A percentile compares a stretch with the other conserved stretches of the same genome.
These are phyloP conservation scores for Pestalotiopsis sp. DNA, from an alignment of 2,329 filamentous ascomycete genomes.

Conservation along the genomic window DNA sequence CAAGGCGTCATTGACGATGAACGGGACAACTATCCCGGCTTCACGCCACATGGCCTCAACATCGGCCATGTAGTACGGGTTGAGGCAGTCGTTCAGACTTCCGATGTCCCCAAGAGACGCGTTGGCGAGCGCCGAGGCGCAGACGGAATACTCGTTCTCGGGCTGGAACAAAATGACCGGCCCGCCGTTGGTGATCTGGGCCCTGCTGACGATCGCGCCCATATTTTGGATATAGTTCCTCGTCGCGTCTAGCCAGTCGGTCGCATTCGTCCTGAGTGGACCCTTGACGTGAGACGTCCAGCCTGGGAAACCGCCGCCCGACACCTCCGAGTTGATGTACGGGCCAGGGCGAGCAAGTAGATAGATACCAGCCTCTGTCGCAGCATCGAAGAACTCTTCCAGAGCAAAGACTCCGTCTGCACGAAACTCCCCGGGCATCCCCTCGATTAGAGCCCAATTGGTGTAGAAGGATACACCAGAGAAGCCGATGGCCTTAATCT, in stretches of 20 bases:
- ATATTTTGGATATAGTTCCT: conserved; percentile 62
- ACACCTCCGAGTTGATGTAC: conserved; percentile 77
- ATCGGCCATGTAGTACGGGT: conserved; percentile 69
- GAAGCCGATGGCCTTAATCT: conserved; percentile 79
- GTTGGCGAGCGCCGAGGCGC: conserved; percentile 41
- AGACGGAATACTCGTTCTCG: conserved; percentile 75
- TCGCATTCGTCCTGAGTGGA: conserved; percentile 61
- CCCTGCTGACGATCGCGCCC: conserved; percentile 66
- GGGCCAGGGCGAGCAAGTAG: conserved; percentile 71
- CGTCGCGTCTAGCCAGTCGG: conserved; percentile 65
- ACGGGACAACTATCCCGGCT: conserved; percentile 71
- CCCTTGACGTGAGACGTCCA: conserved; percentile 73
- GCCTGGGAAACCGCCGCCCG: conserved; percentile 77
- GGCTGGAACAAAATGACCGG: conserved; percentile 77
- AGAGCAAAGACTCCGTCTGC: conserved; percentile 73
- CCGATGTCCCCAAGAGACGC: neutral
- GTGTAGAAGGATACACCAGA: conserved; percentile 78
- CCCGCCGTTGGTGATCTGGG: conserved; percentile 79
- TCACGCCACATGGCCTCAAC: conserved; percentile 68
- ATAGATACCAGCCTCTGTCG: conserved; percentile 72
- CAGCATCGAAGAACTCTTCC: conserved; percentile 75
- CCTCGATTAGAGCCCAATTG: conserved; percentile 77
- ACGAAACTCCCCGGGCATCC: conserved; percentile 67
- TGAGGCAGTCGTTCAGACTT: conserved; percentile 41
- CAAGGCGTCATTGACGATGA: conserved; percentile 73